Conservation (phyloP, 768 basidiomycete species). For the Gloeopeniophorella convolvens region DNA sequence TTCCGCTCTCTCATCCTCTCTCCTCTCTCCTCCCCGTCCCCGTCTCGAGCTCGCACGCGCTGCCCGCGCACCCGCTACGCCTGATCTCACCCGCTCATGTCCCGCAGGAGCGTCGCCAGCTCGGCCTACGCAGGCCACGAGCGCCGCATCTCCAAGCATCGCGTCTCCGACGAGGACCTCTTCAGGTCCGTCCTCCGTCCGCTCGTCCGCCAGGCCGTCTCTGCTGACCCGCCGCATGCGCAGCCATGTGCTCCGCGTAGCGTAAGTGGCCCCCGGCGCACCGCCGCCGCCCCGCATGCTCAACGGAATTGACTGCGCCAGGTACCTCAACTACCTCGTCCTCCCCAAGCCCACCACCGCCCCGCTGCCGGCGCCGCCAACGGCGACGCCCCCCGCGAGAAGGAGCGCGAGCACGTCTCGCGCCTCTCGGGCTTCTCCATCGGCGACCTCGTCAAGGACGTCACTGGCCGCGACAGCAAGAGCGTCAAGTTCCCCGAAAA, state of each 20-base stretch:
- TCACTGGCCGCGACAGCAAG: constrained; percentile 55
- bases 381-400: constrained; percentile 31
- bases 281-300: neutral
- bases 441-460: constrained; percentile 76
- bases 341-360: constrained; percentile 45
- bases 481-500: constrained; percentile 93
- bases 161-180: constrained; percentile 78
- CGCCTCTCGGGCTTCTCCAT: constrained; percentile 59
- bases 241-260: constrained; percentile 79
- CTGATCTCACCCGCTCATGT: constrained; percentile 34
- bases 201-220: constrained; percentile 3
- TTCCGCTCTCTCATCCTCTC: too few species aligned
- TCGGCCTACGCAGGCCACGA: constrained; percentile 46
- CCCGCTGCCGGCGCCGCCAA: constrained; percentile 24
- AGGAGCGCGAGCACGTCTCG: constrained; percentile 60
- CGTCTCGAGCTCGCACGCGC: too few species aligned
- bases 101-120: constrained; percentile 67
- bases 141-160: constrained; percentile 66
- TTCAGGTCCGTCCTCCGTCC: constrained; percentile 61
- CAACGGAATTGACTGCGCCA: constrained; percentile 27
- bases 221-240: constrained; percentile 15
- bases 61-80: too few species aligned
- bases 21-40: too few species aligned
- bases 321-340: constrained; percentile 66
- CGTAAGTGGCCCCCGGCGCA: constrained; percentile 43